Percentiles rank a stretch among this genome's conserved stretches.
These are phyloP conservation scores for Biscogniauxia marginata DNA, from an alignment of 2,329 filamentous ascomycete species.

Conservation along the genomic window DNA sequence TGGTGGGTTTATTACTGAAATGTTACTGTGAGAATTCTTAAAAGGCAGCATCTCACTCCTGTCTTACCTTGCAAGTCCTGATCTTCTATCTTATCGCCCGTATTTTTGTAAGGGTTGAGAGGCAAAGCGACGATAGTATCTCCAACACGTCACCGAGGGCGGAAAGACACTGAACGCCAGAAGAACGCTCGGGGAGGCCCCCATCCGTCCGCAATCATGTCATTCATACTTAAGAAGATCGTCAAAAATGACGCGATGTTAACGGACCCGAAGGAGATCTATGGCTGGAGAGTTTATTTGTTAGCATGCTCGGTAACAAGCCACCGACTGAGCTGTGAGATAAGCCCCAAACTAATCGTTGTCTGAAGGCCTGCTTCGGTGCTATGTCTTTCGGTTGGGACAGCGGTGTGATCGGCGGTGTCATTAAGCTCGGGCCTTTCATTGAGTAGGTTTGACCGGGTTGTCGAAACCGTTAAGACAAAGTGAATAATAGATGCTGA, in stretches of 20 bases:
- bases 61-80: background rate
- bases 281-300: constrained; percentile 67
- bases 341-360: constrained; percentile 4
- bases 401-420: constrained; percentile 66
- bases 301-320: constrained; percentile 56
- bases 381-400: constrained; percentile 60
- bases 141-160: background rate
- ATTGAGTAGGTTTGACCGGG: constrained; percentile 40
- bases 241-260: constrained; percentile 62
- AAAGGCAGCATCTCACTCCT: background rate
- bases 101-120: background rate
- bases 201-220: constrained; percentile 18
- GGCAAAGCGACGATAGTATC: background rate
- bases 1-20: background rate
- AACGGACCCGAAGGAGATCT: constrained; percentile 65
- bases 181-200: background rate
- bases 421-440: constrained; percentile 60
- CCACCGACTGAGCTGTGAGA: background rate
- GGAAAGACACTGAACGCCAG: background rate
- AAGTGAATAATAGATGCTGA: constrained; percentile 9
- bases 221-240: constrained; percentile 39
- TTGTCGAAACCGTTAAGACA: background rate
- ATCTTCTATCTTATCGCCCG: background rate
- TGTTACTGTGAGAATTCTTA: constrained; percentile 1
- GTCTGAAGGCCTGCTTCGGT: constrained; percentile 40